Evolutionary conservation across 1,139 yeast species (phyloP).

Genomic region (Lipomyces yarrowii): DNA sequence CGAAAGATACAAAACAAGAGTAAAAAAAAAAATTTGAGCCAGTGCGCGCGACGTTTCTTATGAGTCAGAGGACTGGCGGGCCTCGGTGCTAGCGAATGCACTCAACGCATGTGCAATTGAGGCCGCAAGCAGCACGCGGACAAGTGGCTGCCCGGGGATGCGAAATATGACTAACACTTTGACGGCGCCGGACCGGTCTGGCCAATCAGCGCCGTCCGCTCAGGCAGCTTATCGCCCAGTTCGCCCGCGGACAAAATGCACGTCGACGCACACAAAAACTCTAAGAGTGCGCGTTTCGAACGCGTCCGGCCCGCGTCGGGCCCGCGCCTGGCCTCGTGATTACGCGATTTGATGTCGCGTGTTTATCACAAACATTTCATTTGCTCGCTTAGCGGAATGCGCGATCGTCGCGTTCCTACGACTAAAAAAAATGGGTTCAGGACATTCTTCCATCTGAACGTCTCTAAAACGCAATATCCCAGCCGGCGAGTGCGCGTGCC

Average conservation of each 20-base stretch:
- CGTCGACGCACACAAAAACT: not conserved
- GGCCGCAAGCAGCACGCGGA: not conserved
- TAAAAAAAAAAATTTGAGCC: not conserved
- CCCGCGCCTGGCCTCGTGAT: not conserved
- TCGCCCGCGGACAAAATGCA: not conserved
- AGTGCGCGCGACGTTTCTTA: slow-evolving; percentile 14
- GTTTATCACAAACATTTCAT: not conserved
- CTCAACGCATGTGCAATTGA: not conserved
- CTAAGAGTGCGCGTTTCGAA: not conserved
- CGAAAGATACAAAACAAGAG: slow-evolving; percentile 1
- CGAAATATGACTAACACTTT: slow-evolving; percentile 2
- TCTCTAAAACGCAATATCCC: no score
- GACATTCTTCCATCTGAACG: no score
- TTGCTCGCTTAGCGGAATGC: not conserved
- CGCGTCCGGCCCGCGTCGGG: not conserved
- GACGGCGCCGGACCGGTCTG: not conserved
- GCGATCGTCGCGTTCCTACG: not conserved
- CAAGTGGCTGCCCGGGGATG: not conserved
- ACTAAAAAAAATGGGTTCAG: no score
- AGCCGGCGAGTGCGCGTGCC: no score
- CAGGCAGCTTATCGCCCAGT: not conserved
- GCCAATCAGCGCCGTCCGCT: not conserved
- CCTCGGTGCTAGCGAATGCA: not conserved
- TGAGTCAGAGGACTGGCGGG: slow-evolving; percentile 14
- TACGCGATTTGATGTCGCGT: not conserved